These are phyloP conservation scores for Penicillium verhagenii DNA, from an alignment of 495 filamentous ascomycete genomes.

Conservation along the genomic window DNA sequence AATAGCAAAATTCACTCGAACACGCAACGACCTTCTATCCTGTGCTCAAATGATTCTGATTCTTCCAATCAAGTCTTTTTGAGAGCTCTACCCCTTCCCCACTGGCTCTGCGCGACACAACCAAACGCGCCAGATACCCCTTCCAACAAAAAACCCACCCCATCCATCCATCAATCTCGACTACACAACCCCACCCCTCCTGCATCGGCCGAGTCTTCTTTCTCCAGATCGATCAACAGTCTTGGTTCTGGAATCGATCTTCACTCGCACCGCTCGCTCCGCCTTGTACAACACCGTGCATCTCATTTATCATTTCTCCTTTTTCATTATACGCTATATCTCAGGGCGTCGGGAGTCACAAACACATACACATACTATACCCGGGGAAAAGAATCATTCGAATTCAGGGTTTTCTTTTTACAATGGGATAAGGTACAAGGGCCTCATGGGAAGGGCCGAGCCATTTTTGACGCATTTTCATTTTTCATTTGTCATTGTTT, in stretches of 20 bases:
- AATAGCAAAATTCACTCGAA: conserved; percentile 5
- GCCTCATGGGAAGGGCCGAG: conserved; percentile 18
- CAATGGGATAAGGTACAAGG: conserved; percentile 28
- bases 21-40: conserved; percentile 9
- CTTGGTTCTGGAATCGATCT: conserved; percentile 20
- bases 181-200: not conserved
- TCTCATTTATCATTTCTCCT: conserved; percentile 14
- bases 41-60: conserved; percentile 7
- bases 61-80: not conserved
- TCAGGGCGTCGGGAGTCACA: conserved; percentile 9
- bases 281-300: conserved; percentile 47
- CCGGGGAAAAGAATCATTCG: conserved; percentile 13
- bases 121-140: conserved; percentile 3
- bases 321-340: conserved; percentile 22
- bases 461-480: conserved; percentile 16
- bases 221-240: conserved; percentile 16
- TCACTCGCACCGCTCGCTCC: conserved; percentile 2
- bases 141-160: no score
- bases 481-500: conserved; percentile 18
- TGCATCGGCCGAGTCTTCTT: not conserved
- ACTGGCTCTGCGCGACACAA: not conserved
- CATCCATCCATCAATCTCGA: conserved; percentile 4
- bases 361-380: no score
- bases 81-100: conserved; percentile 11
- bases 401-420: conserved; percentile 21